These are phyloP conservation scores for Fraxinus baroniana DNA, from an alignment of 305 asterid genomes.

Conservation along the genomic window DNA sequence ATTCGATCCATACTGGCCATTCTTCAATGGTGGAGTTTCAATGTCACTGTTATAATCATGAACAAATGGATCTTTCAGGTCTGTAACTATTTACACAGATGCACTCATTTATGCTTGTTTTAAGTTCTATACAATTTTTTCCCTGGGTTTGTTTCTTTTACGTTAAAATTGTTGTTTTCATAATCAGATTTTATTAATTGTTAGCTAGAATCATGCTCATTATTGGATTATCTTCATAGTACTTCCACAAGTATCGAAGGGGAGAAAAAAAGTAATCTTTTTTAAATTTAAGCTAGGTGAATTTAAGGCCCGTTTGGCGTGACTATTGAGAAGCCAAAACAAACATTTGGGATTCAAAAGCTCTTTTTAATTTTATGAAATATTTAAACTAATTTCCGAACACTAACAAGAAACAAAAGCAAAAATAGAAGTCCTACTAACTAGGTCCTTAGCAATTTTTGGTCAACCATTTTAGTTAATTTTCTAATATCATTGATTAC, in stretches of 20 bases:
- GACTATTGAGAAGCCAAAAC: background rate
- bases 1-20: conserved; percentile 41
- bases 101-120: background rate
- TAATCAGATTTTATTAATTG: background rate
- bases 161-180: background rate
- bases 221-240: background rate
- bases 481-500: background rate
- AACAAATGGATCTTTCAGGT: conserved; percentile 56
- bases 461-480: background rate
- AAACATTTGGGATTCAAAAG: background rate
- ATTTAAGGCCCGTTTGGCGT: background rate
- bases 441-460: background rate
- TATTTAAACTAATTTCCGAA: too few species aligned
- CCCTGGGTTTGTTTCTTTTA: background rate
- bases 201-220: conserved; percentile 27
- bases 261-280: background rate
- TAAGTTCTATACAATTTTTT: background rate
- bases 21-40: conserved; percentile 53
- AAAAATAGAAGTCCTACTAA: background rate
- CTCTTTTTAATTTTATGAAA: too few species aligned
- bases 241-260: background rate
- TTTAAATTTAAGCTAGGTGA: background rate
- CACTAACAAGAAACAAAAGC: background rate
- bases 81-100: conserved; percentile 3
- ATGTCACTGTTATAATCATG: conserved; percentile 49